phyloP scores from a whole-genome alignment of 2,329 filamentous ascomycete genomes.

The Graphium sp. region DNA sequence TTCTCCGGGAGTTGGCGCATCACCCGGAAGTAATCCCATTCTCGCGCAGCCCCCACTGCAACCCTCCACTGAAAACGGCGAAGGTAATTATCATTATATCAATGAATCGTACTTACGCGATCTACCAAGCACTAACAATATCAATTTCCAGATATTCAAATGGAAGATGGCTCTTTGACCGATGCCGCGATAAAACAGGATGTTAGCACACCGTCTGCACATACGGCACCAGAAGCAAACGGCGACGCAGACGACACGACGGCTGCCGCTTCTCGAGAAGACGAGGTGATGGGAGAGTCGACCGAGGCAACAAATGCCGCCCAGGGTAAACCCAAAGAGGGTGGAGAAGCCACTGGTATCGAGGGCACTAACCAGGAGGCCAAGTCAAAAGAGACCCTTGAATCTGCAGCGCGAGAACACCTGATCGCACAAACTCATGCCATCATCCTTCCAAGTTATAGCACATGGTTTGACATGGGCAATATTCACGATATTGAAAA shows the following conservation, averaged over 20 bases:
- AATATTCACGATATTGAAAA: conserved; percentile 78
- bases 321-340: conserved; percentile 24
- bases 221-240: not conserved
- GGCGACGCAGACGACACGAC: conserved; percentile 37
- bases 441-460: conserved; percentile 94
- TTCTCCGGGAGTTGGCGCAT: conserved; percentile 37
- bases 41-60: conserved; percentile 37
- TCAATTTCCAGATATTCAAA: conserved; percentile 37
- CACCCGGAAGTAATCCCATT: conserved; percentile 37
- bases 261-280: conserved; percentile 52
- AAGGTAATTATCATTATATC: conserved; percentile 23
- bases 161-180: conserved; percentile 32
- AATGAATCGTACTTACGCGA: no score
- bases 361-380: conserved; percentile 34
- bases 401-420: conserved; percentile 79
- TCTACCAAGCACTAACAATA: not conserved
- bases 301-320: conserved; percentile 31
- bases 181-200: conserved; percentile 43
- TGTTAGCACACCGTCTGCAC: conserved; percentile 27
- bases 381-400: conserved; percentile 66
- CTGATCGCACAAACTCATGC: conserved; percentile 86
- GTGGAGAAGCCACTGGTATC: conserved; percentile 25
- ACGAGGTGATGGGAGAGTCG: conserved; percentile 50
- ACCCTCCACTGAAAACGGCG: conserved; percentile 17
- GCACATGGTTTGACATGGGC: conserved; percentile 98